These are phyloP conservation scores for Alisma plantagoaquatica DNA, from an alignment of 106 monocot species.

Conservation along the genomic window DNA sequence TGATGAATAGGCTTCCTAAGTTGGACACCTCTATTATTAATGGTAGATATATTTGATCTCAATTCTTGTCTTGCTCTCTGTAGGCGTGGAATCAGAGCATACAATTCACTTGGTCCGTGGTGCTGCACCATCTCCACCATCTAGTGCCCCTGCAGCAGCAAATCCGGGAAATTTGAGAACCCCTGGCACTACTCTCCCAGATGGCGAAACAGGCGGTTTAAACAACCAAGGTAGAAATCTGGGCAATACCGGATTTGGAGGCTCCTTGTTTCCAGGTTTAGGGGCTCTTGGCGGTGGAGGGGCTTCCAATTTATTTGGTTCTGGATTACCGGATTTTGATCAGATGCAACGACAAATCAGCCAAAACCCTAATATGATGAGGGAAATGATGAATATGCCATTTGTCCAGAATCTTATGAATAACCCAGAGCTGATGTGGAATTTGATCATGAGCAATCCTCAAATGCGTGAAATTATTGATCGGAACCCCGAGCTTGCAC, in stretches of 20 bases:
- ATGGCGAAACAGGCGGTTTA: slow-evolving; percentile 7
- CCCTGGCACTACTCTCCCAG: slow-evolving; percentile 5
- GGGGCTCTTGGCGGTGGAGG: slow-evolving; percentile 24
- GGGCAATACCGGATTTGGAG: slow-evolving; percentile 24
- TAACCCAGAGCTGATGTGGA: slow-evolving; percentile 81
- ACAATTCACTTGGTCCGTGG: slow-evolving; percentile 91
- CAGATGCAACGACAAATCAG: slow-evolving; percentile 72
- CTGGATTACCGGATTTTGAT: slow-evolving; percentile 59
- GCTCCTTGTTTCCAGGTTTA: slow-evolving; percentile 43
- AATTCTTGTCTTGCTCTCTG: too few species aligned
- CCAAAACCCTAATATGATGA: slow-evolving; percentile 86
- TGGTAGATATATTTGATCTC: too few species aligned
- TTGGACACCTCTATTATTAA: too few species aligned
- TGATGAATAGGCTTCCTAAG: too few species aligned
- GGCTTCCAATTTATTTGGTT: slow-evolving; percentile 34
- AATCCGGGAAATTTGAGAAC: slow-evolving; percentile 20
- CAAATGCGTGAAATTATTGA: slow-evolving; percentile 96
- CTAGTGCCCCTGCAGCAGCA: slow-evolving; percentile 11
- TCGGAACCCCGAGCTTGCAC: slow-evolving; percentile 87
- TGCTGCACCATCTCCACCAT: slow-evolving; percentile 24
- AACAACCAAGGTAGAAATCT: slow-evolving; percentile 15
- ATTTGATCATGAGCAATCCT: slow-evolving; percentile 89
- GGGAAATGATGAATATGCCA: slow-evolving; percentile 88
- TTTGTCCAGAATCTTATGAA: slow-evolving; percentile 71
- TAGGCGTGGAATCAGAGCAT: slow-evolving; percentile 80